Evolutionary conservation across 169 alveolate genomes (phyloP), one percentile per base, ranked within the genome.

Genomic region (Neospora caninum): DNA sequence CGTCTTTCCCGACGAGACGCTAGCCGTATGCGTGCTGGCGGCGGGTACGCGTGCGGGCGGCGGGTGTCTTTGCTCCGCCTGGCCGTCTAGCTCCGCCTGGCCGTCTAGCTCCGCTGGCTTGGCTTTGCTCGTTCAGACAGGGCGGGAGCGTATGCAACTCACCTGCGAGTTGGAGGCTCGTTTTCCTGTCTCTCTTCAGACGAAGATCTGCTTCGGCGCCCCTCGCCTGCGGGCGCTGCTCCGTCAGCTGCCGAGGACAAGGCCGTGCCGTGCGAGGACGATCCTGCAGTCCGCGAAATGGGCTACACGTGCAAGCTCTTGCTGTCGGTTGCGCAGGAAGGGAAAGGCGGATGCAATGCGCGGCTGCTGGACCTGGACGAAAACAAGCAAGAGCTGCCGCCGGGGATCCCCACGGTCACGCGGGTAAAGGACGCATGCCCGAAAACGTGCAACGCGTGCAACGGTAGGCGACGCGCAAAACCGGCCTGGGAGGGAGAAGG

Each of bases 391-490:
- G 89, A 83, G 38, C 91, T 96, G 93, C 97, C 97, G 9, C 93
- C 96, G 2, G 96, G 95, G 4, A 88, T 96, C 36, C 97, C 97
- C 13, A 94, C 94, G 29, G 92, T 69, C 78, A 91, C 96, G 39
- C 93, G 96, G 54, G 96, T 96, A 36, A 93, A 91, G 78, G 97
- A 96, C 80, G 96, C 97, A 0, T 96, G 97, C 58, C 97, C 97
- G 18, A 70, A 80, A 54, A 95, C 97, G 13, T 96, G 97, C 80
- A 94, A 93, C 42, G 95, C 94, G 39, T 96, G 97, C 87, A 83
- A 94, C 86, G 95, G 95, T 93, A 93, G 29, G 91, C 4, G n/a
- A n/a, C n/a, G n/a, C n/a, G n/a, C n/a, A n/a, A n/a, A n/a, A n/a
- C n/a, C n/a, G n/a, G n/a, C n/a, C n/a, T n/a, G n/a, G n/a, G n/a